A percentile compares a stretch with the other conserved stretches of the same genome.
Conservation (phyloP, 768 basidiomycete species). For the Phlegmacium glaucopus region DNA sequence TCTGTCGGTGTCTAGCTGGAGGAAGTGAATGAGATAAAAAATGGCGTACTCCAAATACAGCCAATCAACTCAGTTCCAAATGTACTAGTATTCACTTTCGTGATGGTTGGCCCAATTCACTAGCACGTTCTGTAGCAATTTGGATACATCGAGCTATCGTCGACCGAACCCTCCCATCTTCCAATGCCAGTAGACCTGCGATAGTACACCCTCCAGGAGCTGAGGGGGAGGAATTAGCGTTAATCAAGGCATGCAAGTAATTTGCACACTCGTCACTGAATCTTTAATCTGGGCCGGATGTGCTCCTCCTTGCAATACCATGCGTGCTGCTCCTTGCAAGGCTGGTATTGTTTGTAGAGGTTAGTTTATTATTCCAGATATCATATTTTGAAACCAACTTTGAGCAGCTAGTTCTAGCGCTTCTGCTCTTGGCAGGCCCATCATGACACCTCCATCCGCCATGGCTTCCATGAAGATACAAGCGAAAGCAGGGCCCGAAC, state of each 20-base stretch:
- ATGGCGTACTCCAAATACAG: too few species aligned
- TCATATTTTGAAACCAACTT: conserved; percentile 48
- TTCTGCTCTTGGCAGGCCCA: conserved; percentile 93
- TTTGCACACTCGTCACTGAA: conserved; percentile 79
- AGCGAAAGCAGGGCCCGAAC: conserved; percentile 95
- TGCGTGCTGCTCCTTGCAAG: conserved; percentile 93
- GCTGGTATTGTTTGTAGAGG: conserved; percentile 44
- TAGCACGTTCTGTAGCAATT: conserved; percentile 86
- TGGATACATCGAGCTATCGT: conserved; percentile 96
- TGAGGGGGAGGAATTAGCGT: conserved; percentile 24
- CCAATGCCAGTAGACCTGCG: conserved; percentile 91
- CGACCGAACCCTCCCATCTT: conserved; percentile 90
- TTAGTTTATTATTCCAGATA: not conserved
- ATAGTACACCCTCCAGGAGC: conserved; percentile 99
- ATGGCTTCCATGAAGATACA: conserved; percentile 97
- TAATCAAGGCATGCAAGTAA: not conserved
- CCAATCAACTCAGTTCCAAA: not conserved
- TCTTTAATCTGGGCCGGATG: conserved; percentile 98
- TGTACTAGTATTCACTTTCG: conserved; percentile 38
- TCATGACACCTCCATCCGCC: conserved; percentile 99
- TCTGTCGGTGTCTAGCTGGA: too few species aligned
- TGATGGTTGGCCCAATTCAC: conserved; percentile 72
- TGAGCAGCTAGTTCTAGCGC: conserved; percentile 95
- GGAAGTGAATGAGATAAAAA: too few species aligned
- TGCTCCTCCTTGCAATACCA: conserved; percentile 83